A percentile compares a stretch with the other conserved stretches of the same genome.
These are phyloP conservation scores for Ilyonectria robusta DNA, from an alignment of 2,329 filamentous ascomycete genomes.

Conservation along the genomic window DNA sequence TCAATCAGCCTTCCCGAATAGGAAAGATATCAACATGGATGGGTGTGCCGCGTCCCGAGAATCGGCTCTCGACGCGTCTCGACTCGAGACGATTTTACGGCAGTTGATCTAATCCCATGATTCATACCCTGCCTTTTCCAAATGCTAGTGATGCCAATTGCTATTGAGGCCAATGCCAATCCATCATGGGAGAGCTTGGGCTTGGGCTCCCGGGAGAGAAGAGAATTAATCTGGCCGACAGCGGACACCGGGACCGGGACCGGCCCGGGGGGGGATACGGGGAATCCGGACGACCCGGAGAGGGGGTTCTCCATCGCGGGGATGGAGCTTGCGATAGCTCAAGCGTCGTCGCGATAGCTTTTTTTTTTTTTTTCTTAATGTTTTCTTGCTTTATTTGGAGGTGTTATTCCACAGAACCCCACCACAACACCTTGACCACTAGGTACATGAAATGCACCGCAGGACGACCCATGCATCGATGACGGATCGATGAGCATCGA, in stretches of 20 bases:
- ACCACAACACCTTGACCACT: neutral
- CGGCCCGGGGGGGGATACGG: constrained; percentile 38
- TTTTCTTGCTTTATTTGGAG: neutral
- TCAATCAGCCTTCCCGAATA: constrained; percentile 32
- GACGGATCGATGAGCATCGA: constrained; percentile 10
- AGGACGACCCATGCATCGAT: constrained; percentile 4
- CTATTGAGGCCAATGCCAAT: neutral
- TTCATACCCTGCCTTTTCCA: neutral
- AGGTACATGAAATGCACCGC: neutral
- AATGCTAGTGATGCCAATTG: neutral
- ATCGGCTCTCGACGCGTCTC: neutral
- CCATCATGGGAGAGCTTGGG: neutral
- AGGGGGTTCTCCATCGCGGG: neutral
- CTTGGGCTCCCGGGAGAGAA: neutral
- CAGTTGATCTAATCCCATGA: neutral
- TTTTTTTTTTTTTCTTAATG: neutral
- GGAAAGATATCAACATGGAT: constrained; percentile 21
- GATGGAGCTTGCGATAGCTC: constrained; percentile 8
- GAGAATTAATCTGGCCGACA: constrained; percentile 5
- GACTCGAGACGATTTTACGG: neutral
- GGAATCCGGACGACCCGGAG: constrained; percentile 1
- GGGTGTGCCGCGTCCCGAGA: constrained; percentile 1
- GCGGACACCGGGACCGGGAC: constrained; percentile 44
- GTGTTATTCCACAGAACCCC: neutral
- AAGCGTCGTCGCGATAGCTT: neutral